Evolutionary conservation across 2,329 filamentous ascomycete species (phyloP), one percentile per base, ranked within the genome.

Genomic region (Ascochyta lentis): DNA sequence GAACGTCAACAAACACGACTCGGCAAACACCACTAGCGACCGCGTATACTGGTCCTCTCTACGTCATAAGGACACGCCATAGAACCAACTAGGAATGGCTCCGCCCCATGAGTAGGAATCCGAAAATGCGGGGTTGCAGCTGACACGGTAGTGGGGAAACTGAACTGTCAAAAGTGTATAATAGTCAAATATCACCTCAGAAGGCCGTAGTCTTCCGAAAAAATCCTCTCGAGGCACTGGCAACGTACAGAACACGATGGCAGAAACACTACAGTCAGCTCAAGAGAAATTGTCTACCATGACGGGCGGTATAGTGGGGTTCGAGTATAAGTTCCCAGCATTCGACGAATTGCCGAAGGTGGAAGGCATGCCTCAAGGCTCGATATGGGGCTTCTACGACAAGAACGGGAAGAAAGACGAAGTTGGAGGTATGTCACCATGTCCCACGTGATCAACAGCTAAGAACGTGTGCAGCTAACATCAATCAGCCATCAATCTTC

Each of bases 371-470:
- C 72, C 72, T 1, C 71, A 74, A 24, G 71, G 71, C 8, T 73
- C 61, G 44, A 56, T 69, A 31, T 75, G 72, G 71, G 71, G 71
- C 0, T 67, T 73, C 41, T 75, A 71, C 31, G 70, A 75, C 49
- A 69, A 69, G 22, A 59, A 72, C 22, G 71, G 70, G 7, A 69
- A 69, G 45, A 72, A 83, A 47, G 83, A 86, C 70, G 83, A 83
- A 4, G 70, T 84, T 0, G 83, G 83, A 22, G 79, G 82, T 54
- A 74, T 80, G 6, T 77, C 74, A 27, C 10, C 9, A 23, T n/a
- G 16, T 6, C 12, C 22, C 13, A 7, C 4, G 5, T 24, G n/a
- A 12, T 26, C 29, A 19, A 31, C 29, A 22, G 15, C 24, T 23
- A 3, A 5, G 26, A n/a, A 3, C 1, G n/a, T 29, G 2, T 9